Percentiles rank a stretch among this genome's conserved stretches.
Conservation (phyloP, 768 basidiomycete genomes). For the Termitomyces heimii region DNA sequence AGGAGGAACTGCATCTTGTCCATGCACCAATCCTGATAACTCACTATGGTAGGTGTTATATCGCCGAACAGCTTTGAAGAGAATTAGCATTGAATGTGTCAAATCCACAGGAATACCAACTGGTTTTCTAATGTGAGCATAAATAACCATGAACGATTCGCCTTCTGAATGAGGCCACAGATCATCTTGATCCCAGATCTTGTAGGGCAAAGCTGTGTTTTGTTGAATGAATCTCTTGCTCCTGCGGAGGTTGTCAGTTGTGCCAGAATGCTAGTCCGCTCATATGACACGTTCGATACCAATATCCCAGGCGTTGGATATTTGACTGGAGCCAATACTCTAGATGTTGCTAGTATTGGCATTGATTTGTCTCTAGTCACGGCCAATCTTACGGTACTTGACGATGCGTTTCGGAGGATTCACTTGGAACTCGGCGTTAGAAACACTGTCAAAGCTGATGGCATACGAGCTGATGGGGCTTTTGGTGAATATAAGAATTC, state of each 20-base stretch:
- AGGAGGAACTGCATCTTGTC: conserved; percentile 47
- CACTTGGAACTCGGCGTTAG: conserved; percentile 48
- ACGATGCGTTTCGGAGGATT: conserved; percentile 43
- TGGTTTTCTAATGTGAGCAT: conserved; percentile 53
- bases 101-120: conserved; percentile 50
- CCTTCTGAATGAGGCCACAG: conserved; percentile 21
- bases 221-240: conserved; percentile 44
- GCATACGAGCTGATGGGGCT: conserved; percentile 49
- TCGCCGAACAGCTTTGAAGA: not conserved
- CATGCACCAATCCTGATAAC: conserved; percentile 45
- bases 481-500: conserved; percentile 26
- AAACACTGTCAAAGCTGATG: conserved; percentile 46
- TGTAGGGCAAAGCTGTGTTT: conserved; percentile 48
- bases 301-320: conserved; percentile 34
- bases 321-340: conserved; percentile 58
- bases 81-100: not conserved
- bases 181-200: conserved; percentile 57
- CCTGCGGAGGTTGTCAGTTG: conserved; percentile 37
- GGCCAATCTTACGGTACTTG: conserved; percentile 37
- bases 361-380: conserved; percentile 43
- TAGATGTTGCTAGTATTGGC: conserved; percentile 61
- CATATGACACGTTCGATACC: conserved; percentile 30
- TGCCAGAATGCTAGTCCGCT: conserved; percentile 41
- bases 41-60: conserved; percentile 28
- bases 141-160: not conserved